Base-by-base conservation (phyloP, 805 yeast species). In the Saccharomycopsis babjevae region DNA sequence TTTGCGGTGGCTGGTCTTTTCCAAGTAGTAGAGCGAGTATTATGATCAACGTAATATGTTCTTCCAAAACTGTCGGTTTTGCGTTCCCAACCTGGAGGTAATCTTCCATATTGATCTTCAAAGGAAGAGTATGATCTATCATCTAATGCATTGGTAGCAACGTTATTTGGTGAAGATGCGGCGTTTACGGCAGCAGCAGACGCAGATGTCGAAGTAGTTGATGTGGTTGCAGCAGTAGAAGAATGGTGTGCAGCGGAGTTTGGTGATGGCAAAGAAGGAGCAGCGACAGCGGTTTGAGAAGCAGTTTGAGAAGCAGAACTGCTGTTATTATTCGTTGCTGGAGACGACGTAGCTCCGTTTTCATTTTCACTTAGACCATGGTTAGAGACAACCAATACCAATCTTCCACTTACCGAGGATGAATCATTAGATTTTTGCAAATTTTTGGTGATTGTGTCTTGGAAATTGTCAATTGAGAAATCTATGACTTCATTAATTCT, bases 21-120 rank as follows among this genome's bases (percentile, higher is more conserved):
- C 99, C 99, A 94, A n/a, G 99, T 93, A 8, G 99, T 94, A 8
- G 97, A 89, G 75, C 97, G 85, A 22, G 97, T 89, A 73, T 93
- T 91, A 76, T 94, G 99, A 75, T 94, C 99, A 42, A 94, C 99
- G 71, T 93, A 94, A 74, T 94, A 94, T 0, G 98, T 93, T 70
- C 99, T 83, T 34, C 99, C 99, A 69, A 91, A 89, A 73, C 91
- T 90, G 73, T 94, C 99, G 1, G 98, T 92, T 75, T 99, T 83
- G 68, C 99, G 85, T 74, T 94, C 99, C 98, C 99, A 94, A 3
- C 99, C 99, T 6, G 97, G 90, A 2, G 99, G 99, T 67, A 94
- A 79, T 70, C 97, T 81, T 52, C 99, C 99, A 68, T 85, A 83
- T 73, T 93, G 98, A 75, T 94, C 99, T 74, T 94, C 99, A 72